Evolutionary conservation across 108 stramenopile genomes (phyloP).

Genomic region (Cylindrotheca closterium): DNA sequence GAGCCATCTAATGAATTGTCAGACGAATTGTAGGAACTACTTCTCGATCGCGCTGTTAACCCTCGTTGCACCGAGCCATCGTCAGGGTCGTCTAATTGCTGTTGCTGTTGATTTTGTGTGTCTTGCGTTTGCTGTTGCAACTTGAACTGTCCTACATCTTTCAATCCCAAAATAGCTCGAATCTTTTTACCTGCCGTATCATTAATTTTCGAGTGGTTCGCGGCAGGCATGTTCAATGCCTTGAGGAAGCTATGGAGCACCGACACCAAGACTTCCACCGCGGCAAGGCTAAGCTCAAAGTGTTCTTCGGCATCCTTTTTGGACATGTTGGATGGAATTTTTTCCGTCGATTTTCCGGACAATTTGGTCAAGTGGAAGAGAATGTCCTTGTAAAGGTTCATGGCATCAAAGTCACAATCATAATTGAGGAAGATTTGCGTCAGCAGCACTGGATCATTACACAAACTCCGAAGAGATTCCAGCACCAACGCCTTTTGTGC

Average conservation of each 20-base stretch:
- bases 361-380: slow-evolving; percentile 87
- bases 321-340: slow-evolving; percentile 22
- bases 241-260: slow-evolving; percentile 69
- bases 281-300: slow-evolving; percentile 67
- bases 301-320: slow-evolving; percentile 71
- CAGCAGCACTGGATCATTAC: slow-evolving; percentile 82
- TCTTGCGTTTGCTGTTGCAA: neutral
- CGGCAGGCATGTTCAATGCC: slow-evolving; percentile 61
- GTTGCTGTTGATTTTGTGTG: neutral
- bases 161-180: slow-evolving; percentile 43
- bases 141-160: slow-evolving; percentile 8
- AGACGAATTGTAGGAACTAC: neutral
- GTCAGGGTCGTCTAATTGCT: neutral
- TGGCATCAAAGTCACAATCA: slow-evolving; percentile 96
- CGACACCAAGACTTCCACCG: slow-evolving; percentile 76
- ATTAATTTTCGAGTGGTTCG: slow-evolving; percentile 28
- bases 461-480: slow-evolving; percentile 89
- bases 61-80: neutral
- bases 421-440: slow-evolving; percentile 98
- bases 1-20: neutral
- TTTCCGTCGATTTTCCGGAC: slow-evolving; percentile 42
- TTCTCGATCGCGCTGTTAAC: too few relatives aligned
- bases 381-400: slow-evolving; percentile 93
- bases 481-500: slow-evolving; percentile 96
- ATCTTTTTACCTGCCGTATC: slow-evolving; percentile 68